Evolutionary conservation across 805 yeast species (phyloP).

Genomic region (Candida nitratophila): DNA sequence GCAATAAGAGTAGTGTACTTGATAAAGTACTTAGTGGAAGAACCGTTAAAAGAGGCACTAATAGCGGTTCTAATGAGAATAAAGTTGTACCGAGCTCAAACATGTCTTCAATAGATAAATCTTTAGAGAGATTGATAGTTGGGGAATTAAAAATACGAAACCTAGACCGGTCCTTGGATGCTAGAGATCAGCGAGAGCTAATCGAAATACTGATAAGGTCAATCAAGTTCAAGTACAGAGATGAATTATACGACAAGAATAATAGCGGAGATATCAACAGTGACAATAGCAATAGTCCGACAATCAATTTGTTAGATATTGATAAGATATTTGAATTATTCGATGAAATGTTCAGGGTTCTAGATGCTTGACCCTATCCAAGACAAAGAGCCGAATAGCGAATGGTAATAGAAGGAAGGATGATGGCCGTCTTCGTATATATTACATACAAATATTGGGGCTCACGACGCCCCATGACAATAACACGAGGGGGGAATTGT

Average conservation of each 20-base stretch:
- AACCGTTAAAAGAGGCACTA: too few relatives aligned
- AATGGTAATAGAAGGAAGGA: too few relatives aligned
- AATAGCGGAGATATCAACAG: too few relatives aligned
- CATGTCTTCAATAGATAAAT: conserved; percentile 1
- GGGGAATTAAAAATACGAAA: conserved; percentile 30
- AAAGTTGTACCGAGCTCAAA: not conserved
- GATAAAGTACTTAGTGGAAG: not conserved
- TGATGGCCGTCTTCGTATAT: too few relatives aligned
- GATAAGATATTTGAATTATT: conserved; percentile 29
- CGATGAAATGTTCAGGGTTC: conserved; percentile 16
- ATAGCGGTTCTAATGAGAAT: not conserved
- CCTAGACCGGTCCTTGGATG: conserved; percentile 18
- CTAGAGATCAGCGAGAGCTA: conserved; percentile 25
- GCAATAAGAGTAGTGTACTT: not conserved
- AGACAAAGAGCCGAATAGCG: too few relatives aligned
- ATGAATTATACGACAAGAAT: conserved; percentile 7
- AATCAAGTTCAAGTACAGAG: conserved; percentile 31
- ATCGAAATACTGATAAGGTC: conserved; percentile 29
- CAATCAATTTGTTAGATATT: conserved; percentile 5
- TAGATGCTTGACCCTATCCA: conserved; percentile 20
- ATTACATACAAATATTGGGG: too few relatives aligned
- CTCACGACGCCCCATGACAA: too few relatives aligned
- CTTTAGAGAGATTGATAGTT: conserved; percentile 25
- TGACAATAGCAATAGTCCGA: not conserved
- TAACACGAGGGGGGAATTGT: too few relatives aligned